These are phyloP conservation scores for Colletotrichum lentis DNA, from an alignment of 2,329 filamentous ascomycete species.

Conservation along the genomic window DNA sequence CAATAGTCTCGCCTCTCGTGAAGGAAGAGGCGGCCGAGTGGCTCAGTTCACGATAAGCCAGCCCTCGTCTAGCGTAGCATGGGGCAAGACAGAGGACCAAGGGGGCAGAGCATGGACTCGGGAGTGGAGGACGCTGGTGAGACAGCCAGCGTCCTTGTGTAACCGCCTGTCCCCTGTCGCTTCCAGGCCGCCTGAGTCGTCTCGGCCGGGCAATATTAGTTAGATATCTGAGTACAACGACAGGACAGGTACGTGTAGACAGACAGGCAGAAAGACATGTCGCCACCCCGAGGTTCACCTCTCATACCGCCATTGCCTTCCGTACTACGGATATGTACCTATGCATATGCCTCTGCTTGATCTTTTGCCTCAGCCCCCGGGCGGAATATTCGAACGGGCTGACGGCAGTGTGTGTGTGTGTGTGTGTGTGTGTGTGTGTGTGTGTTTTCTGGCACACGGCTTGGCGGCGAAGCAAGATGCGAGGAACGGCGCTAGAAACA, in stretches of 20 bases:
- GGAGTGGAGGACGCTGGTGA: conserved; percentile 14
- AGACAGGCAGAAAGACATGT: conserved; percentile 6
- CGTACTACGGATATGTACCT: no score
- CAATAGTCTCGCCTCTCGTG: conserved; percentile 10
- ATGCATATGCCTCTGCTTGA: no score
- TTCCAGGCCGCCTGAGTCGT: conserved; percentile 27
- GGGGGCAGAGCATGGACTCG: no score
- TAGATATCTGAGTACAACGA: background rate
- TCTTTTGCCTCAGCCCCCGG: background rate
- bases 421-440: no score
- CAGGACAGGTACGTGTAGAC: background rate
- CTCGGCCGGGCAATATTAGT: background rate
- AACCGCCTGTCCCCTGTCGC: conserved; percentile 26
- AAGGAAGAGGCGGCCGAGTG: background rate
- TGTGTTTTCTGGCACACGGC: background rate
- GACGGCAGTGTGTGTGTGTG: background rate
- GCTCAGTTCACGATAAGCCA: conserved; percentile 26
- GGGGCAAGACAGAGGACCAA: conserved; percentile 10
- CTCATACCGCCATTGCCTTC: background rate
- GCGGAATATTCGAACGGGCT: conserved; percentile 9
- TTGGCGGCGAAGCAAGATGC: conserved; percentile 14
- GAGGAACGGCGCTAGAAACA: conserved; percentile 15
- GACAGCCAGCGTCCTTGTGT: conserved; percentile 32
- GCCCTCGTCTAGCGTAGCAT: conserved; percentile 31
- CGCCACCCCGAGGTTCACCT: conserved; percentile 22